Percentiles rank a stretch among this genome's conserved stretches.
These are phyloP conservation scores for Avena eriantha DNA, from an alignment of 176 grass and related monocot species.

Conservation along the genomic window DNA sequence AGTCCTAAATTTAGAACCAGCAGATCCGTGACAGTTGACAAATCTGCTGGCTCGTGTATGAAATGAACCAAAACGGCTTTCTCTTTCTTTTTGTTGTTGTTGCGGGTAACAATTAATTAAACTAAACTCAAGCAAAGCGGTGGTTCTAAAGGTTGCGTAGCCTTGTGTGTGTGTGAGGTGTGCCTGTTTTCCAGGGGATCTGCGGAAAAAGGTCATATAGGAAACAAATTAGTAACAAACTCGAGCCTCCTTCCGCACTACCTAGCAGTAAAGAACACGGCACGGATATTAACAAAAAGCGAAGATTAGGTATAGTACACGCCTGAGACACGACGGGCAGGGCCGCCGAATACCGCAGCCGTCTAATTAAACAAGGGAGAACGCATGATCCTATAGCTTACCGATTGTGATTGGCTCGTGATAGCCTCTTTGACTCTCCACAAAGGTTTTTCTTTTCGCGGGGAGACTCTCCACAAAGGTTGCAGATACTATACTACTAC, in stretches of 20 bases:
- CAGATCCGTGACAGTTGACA: too few relatives aligned
- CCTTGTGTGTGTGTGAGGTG: background rate
- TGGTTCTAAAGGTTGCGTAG: background rate
- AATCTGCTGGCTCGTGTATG: too few relatives aligned
- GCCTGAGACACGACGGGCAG: background rate
- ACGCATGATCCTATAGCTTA: background rate
- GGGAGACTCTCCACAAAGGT: background rate
- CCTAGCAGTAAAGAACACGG: background rate
- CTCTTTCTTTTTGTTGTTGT: too few relatives aligned
- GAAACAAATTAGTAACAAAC: background rate
- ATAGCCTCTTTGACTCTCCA: too few relatives aligned
- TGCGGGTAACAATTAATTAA: too few relatives aligned
- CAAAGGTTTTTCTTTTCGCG: too few relatives aligned
- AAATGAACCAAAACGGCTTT: too few relatives aligned
- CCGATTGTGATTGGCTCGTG: conserved; percentile 8
- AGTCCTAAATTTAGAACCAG: too few relatives aligned
- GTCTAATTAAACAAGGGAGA: background rate
- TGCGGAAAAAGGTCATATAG: background rate
- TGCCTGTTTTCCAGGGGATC: background rate
- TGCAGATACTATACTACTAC: background rate
- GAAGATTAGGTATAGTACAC: background rate
- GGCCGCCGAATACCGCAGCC: background rate
- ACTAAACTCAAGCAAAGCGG: background rate
- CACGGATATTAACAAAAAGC: background rate
- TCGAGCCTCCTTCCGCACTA: background rate